Base-by-base conservation (phyloP, 345 rosid species). In the Pugionium cornutum region DNA sequence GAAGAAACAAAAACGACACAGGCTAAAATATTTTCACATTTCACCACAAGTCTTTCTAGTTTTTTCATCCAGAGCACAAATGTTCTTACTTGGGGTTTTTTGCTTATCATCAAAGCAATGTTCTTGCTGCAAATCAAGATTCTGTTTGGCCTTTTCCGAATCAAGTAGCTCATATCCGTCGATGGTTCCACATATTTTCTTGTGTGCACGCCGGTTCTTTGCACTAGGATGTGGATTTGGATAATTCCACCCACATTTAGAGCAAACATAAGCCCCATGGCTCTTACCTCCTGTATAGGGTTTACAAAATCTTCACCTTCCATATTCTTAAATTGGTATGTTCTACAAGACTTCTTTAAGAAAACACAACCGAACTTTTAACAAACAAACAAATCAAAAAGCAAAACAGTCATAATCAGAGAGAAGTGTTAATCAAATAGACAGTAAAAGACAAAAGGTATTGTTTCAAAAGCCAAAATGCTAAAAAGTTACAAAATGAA, bases 191-290 rank as follows among this genome's bases (percentile, higher is more conserved):
- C 91, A 88, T 2, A 83, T 39, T 75, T 77, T 88, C 83, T 73
- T 85, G 66, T 88, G 95, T 3, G 91, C 71, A 70, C 91, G 91
- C 63, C 86, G 68, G 44, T 80, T 81, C 36, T 64, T 85, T 45
- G 95, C 87, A 76, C 87, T 88, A 5, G 95, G 95, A 64, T 82
- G 91, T 2, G 81, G 77, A 28, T 85, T 85, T 30, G 87, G 87
- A 68, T 79, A 88, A 1, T 78, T 81, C 89, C 89, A 88, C 5
- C 87, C 89, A 78, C 95, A 88, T 77, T 78, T 81, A 58, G 53
- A 76, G 58, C 95, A 88, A 1, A 83, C 40, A 60, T 77, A 58
- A 62, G 58, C 83, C 54, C 71, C 82, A 41, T 66, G 77, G 30
- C 70, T 70, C 79, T 77, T 87, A 32, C 65, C 72, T 60, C 76